Base-by-base conservation (phyloP, 495 filamentous ascomycete species). In the Apodospora peruviana region DNA sequence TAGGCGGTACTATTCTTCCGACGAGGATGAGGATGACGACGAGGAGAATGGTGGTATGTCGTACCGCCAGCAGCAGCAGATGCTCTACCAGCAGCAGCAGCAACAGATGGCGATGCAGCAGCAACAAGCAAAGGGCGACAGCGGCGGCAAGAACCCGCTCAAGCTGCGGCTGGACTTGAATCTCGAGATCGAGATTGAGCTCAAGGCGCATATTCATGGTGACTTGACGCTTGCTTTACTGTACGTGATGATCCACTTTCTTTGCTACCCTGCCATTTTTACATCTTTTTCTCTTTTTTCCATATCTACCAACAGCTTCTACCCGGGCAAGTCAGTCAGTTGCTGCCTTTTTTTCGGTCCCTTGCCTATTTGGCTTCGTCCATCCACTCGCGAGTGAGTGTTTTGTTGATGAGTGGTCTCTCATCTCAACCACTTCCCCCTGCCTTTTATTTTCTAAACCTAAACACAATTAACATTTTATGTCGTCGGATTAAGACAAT, bases 161-260 rank as follows among this genome's bases (percentile, higher is more conserved):
- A 75, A 80, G 56, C 56, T 96, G 70, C 66, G 90, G 44, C 65
- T 96, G 46, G 89, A 95, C 62, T 62, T 95, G 43, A 94, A 95
- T 68, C 69, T 96, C 40, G 90, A 96, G 62, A 80, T 95, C 55
- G 86, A 94, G 74, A 83, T 95, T 25, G 83, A 90, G 62, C 72
- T 96, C 1, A 94, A 94, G 79, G 90, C 90, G 17, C 87, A 88
- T 71, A 93, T 96, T 62, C 86, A 91, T 59, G 88, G 90, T 66
- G 90, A 95, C 74, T 71, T 95, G 58, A 93, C 88, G 34, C 62
- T 96, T 44, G 84, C 85, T 43, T 74, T 96, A 56, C 78, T 96
- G 89, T 91, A 73, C 71, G 87, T 70, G 14, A 19, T 14, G 25
- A 17, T n/a, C n/a, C n/a, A n/a, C n/a, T n/a, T n/a, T n/a, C n/a